phyloP scores from a whole-genome alignment of 495 filamentous ascomycete genomes.

The Tetracladium setigerum region DNA sequence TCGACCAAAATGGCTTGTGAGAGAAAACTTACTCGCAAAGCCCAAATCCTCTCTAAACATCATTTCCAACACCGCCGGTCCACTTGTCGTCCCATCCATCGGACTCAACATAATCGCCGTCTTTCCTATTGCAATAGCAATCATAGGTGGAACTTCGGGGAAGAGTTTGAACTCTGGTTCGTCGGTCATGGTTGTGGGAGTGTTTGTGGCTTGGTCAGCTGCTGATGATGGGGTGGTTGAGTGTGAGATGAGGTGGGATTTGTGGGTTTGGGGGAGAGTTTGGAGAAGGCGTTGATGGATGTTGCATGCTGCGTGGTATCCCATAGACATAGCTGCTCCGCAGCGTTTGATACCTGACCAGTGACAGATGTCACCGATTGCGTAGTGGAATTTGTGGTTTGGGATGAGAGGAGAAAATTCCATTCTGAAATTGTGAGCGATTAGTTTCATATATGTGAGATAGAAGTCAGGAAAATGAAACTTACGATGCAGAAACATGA shows the following conservation, averaged over 20 bases:
- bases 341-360: slow-evolving; percentile 69
- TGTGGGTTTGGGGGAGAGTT: slow-evolving; percentile 20
- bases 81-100: slow-evolving; percentile 35
- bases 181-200: no score
- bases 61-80: slow-evolving; percentile 48
- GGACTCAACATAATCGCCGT: slow-evolving; percentile 53
- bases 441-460: slow-evolving; percentile 20
- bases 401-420: slow-evolving; percentile 2
- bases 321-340: slow-evolving; percentile 61
- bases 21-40: slow-evolving; percentile 30
- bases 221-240: no score
- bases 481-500: slow-evolving; percentile 43
- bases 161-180: slow-evolving; percentile 39
- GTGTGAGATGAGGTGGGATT: no score
- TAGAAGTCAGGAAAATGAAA: not conserved
- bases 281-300: slow-evolving; percentile 50
- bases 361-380: slow-evolving; percentile 43
- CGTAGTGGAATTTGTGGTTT: slow-evolving; percentile 49
- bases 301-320: slow-evolving; percentile 50
- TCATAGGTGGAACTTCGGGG: slow-evolving; percentile 48
- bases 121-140: slow-evolving; percentile 58
- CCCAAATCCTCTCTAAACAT: slow-evolving; percentile 64
- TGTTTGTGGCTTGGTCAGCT: no score
- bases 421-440: slow-evolving; percentile 2
- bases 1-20: no score